Conservation (phyloP, 2,329 filamentous ascomycete species). For the Torrubiella hemipterigena region DNA sequence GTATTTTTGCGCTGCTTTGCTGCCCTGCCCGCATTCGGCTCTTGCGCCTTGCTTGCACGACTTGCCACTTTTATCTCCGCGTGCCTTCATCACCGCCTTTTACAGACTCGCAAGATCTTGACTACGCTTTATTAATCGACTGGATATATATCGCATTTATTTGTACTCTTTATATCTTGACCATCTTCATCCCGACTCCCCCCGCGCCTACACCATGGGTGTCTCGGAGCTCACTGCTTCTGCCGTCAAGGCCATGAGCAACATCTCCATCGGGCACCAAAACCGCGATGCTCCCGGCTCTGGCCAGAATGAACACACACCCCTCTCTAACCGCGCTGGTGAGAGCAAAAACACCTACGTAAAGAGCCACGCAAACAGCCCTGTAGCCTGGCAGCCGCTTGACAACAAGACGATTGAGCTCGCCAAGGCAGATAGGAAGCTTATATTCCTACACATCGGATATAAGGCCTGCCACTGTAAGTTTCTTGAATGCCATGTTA, state of each 20-base stretch:
- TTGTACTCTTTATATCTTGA: no score
- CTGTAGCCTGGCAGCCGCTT: slow-evolving; percentile 87
- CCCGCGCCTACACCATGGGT: slow-evolving; percentile 20
- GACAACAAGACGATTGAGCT: slow-evolving; percentile 63
- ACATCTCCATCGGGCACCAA: slow-evolving; percentile 13
- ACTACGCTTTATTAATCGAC: no score
- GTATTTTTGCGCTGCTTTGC: no score
- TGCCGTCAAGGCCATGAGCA: slow-evolving; percentile 19
- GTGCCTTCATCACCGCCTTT: no score
- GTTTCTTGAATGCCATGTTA: slow-evolving; percentile 19
- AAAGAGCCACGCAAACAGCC: slow-evolving; percentile 64
- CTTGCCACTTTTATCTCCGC: no score
- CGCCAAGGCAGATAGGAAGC: slow-evolving; percentile 70
- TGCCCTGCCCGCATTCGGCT: no score
- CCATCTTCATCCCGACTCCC: background rate
- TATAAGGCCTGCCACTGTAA: slow-evolving; percentile 92
- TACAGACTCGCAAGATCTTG: no score
- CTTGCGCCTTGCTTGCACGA: no score
- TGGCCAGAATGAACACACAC: slow-evolving; percentile 8
- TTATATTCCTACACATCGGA: slow-evolving; percentile 89
- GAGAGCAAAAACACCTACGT: slow-evolving; percentile 43
- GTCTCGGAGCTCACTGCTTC: slow-evolving; percentile 25
- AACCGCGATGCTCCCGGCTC: slow-evolving; percentile 10
- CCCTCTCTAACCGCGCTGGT: slow-evolving; percentile 22
- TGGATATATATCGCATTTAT: no score